Evolutionary conservation across 208 protist species (phyloP).

Genomic region (Zelonia costaricensis): DNA sequence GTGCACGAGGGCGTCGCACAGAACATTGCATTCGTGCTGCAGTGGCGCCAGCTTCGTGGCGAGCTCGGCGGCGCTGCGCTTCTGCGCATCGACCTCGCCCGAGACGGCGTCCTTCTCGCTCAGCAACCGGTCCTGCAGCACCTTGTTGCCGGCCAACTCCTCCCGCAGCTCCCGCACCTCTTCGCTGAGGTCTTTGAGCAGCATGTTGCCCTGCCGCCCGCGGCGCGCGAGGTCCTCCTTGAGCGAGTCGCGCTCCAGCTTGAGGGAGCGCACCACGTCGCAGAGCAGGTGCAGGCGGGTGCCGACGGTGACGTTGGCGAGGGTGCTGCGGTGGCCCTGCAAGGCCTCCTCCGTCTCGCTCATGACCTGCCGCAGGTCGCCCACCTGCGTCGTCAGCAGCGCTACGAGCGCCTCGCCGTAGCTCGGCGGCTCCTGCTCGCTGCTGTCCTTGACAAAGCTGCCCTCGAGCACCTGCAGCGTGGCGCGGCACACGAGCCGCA

Average conservation of each 20-base stretch:
- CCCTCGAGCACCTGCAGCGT: conserved; percentile 54
- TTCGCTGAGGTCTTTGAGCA: conserved; percentile 28
- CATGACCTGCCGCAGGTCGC: conserved; percentile 48
- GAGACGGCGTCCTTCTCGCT: neutral
- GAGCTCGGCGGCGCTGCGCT: conserved; percentile 16
- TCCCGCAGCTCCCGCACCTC: conserved; percentile 22
- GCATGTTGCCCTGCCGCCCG: conserved; percentile 30
- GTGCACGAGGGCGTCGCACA: conserved; percentile 23
- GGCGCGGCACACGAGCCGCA: conserved; percentile 31
- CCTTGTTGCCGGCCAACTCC: conserved; percentile 5
- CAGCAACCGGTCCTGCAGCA: conserved; percentile 2
- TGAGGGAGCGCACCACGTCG: conserved; percentile 35
- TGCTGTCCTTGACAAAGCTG: conserved; percentile 9
- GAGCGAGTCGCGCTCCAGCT: conserved; percentile 41
- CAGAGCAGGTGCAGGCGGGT: conserved; percentile 38
- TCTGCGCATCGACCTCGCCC: conserved; percentile 17
- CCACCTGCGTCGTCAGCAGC: conserved; percentile 33
- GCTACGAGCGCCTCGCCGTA: conserved; percentile 20
- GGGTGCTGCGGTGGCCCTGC: conserved; percentile 10
- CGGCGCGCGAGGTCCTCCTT: conserved; percentile 43
- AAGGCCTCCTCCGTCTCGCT: conserved; percentile 44
- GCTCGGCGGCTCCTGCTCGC: conserved; percentile 10
- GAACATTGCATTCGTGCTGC: conserved; percentile 37
- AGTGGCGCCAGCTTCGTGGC: conserved; percentile 15
- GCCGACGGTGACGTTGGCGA: conserved; percentile 30